Percentiles rank a stretch among this genome's conserved stretches.
Evolutionary conservation across 192 early-diverging fungal genomes (phyloP).

Genomic region (Coemansia asiatica): DNA sequence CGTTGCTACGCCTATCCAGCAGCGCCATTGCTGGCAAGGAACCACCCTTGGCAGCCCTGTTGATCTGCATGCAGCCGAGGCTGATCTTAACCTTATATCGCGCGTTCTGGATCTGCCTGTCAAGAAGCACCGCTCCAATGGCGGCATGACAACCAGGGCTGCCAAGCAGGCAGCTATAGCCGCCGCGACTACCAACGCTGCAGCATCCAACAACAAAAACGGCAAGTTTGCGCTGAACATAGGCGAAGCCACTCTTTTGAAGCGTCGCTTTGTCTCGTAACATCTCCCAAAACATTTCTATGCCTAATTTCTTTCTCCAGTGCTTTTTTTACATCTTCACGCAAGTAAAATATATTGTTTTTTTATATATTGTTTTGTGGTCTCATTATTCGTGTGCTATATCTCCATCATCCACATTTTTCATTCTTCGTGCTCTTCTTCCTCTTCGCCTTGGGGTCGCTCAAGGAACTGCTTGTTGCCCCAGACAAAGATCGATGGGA

Average conservation of each 20-base stretch:
- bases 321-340: neutral
- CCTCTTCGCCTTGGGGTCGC: conserved; percentile 28
- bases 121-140: conserved; percentile 43
- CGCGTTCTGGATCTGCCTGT: conserved; percentile 44
- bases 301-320: no score
- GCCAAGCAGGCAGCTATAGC: conserved; percentile 17
- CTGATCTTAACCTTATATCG: conserved; percentile 52
- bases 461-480: conserved; percentile 49
- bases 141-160: conserved; percentile 5
- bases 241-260: conserved; percentile 51
- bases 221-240: conserved; percentile 51
- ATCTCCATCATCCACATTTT: neutral
- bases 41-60: conserved; percentile 49
- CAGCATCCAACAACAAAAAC: conserved; percentile 3
- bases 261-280: conserved; percentile 47
- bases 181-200: conserved; percentile 2
- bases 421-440: neutral
- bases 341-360: no score
- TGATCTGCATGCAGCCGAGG: conserved; percentile 49
- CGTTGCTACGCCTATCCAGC: conserved; percentile 48
- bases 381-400: no score
- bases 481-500: conserved; percentile 46
- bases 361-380: no score
- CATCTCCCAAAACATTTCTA: neutral
- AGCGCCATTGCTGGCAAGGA: conserved; percentile 56